These are phyloP conservation scores for Hypoxylon lienhwacheense DNA, from an alignment of 495 filamentous ascomycete species.

Conservation along the genomic window DNA sequence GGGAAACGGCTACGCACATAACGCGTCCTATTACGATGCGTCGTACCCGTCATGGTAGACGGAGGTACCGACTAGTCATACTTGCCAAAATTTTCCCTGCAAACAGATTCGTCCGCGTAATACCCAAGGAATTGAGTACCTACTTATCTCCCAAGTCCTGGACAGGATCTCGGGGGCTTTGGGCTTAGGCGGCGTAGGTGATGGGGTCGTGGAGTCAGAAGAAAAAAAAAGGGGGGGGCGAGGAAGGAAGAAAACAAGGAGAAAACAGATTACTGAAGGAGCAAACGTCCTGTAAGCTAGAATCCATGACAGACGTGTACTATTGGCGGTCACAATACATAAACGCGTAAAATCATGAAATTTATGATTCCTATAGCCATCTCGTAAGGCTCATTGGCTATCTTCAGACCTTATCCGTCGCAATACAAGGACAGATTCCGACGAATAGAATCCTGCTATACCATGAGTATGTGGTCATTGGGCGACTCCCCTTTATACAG, in stretches of 20 bases:
- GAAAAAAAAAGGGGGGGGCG: too few relatives aligned
- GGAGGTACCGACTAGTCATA: too few relatives aligned
- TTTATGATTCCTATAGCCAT: slow-evolving; percentile 2
- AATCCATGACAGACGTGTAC: too few relatives aligned
- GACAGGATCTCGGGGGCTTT: too few relatives aligned
- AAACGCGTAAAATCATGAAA: slow-evolving; percentile 2
- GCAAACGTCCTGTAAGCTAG: background rate
- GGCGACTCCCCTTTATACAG: slow-evolving; percentile 4
- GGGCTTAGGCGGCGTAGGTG: too few relatives aligned
- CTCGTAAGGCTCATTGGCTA: slow-evolving; percentile 5
- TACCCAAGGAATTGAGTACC: background rate
- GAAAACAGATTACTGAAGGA: background rate
- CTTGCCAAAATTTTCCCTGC: too few relatives aligned
- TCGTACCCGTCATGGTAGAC: too few relatives aligned
- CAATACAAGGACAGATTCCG: slow-evolving; percentile 15
- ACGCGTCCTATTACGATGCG: too few relatives aligned
- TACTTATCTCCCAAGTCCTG: background rate
- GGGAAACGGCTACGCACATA: slow-evolving; percentile 25
- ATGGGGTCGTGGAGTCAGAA: too few relatives aligned
- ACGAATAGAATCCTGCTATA: slow-evolving; percentile 3
- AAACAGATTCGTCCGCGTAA: too few relatives aligned
- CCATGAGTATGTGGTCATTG: slow-evolving; percentile 1
- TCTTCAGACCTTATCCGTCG: slow-evolving; percentile 1
- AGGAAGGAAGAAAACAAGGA: too few relatives aligned
- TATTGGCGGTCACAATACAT: background rate